Evolutionary conservation across 305 asterid species (phyloP), one percentile per base, ranked within the genome.

Genomic region (Fraxinus nigra): DNA sequence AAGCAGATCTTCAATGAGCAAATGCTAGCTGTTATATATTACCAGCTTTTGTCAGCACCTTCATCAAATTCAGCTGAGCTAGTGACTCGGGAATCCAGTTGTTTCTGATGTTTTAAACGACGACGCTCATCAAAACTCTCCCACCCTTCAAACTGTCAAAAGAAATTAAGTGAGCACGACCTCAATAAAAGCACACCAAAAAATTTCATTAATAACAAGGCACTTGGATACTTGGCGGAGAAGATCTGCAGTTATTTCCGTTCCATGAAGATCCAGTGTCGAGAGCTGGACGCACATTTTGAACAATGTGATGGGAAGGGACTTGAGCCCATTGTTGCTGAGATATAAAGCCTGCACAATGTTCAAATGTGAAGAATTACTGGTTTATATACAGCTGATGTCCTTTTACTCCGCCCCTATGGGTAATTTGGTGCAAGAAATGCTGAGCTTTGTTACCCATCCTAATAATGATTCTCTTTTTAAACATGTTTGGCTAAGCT

Each of bases 41-140:
- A 90, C 90, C 91, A 91, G 82, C 81, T 85, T 84, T 88, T 92
- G 82, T 94, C 99, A 80, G 99, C 99, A 77, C 99, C 99, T 90
- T 95, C 99, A 80, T 95, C 98, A 72, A 95, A 95, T 46, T 90
- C 89, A 81, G 91, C 92, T 8, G 95, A 86, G 85, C 95, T 90
- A 78, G 82, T 63, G 56, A 92, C 97, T 63, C 93, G 86, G 85
- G 94, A 95, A 63, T 95, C 99, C 76, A 95, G 93, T 83, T 95
- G 97, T 87, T 95, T 95, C 85, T 95, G 97, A 89, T 94, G 98
- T 86, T 94, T 95, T 43, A 84, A 80, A 28, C 92, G 85, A 16
- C 99, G 92, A 10, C 98, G 91, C 90, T 88, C 91, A 40, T 95
- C 98, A 82, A 95, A 95, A 75, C 87, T 90, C 76, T 92, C 93